phyloP scores from a whole-genome alignment of 1,139 yeast genomes.

The Williopsis jadinii region DNA sequence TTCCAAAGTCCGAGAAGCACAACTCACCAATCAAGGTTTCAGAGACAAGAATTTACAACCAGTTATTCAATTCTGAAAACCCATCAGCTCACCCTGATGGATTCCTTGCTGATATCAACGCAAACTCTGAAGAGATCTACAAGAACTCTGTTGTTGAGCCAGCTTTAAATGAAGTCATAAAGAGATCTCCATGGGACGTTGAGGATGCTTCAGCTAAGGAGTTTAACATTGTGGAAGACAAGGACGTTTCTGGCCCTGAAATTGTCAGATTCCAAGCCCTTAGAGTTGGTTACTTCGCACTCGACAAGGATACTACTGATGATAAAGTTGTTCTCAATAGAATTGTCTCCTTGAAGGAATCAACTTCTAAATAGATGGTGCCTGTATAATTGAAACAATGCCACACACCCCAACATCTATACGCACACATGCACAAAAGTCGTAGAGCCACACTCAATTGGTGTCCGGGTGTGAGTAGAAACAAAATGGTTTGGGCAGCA shows the following conservation, averaged over 20 bases:
- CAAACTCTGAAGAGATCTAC: conserved; percentile 65
- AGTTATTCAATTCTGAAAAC: conserved; percentile 84
- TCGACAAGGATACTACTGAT: conserved; percentile 69
- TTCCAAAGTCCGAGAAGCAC: conserved; percentile 60
- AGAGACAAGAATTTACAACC: conserved; percentile 85
- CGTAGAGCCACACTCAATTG: not conserved
- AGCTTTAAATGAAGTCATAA: conserved; percentile 61
- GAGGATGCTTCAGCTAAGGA: conserved; percentile 49
- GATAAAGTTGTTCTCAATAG: conserved; percentile 37
- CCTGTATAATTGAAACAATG: too few relatives aligned
- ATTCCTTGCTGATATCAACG: conserved; percentile 74
- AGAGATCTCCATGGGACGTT: conserved; percentile 72
- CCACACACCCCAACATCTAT: too few relatives aligned
- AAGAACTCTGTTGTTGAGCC: conserved; percentile 70
- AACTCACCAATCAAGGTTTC: conserved; percentile 55
- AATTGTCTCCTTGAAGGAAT: conserved; percentile 23
- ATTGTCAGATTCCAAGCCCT: conserved; percentile 97
- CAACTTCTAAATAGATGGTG: not conserved
- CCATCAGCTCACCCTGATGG: conserved; percentile 89
- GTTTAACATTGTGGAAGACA: conserved; percentile 59
- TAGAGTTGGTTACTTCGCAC: conserved; percentile 92
- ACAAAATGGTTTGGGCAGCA: not conserved
- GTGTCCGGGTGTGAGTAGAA: conserved; percentile 1
- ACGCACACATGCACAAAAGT: too few relatives aligned
- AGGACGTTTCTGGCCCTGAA: conserved; percentile 54